Evolutionary conservation across 257 asterid genomes (phyloP), one percentile per base, ranked within the genome.

Genomic region (Ophiorrhiza pumila): DNA sequence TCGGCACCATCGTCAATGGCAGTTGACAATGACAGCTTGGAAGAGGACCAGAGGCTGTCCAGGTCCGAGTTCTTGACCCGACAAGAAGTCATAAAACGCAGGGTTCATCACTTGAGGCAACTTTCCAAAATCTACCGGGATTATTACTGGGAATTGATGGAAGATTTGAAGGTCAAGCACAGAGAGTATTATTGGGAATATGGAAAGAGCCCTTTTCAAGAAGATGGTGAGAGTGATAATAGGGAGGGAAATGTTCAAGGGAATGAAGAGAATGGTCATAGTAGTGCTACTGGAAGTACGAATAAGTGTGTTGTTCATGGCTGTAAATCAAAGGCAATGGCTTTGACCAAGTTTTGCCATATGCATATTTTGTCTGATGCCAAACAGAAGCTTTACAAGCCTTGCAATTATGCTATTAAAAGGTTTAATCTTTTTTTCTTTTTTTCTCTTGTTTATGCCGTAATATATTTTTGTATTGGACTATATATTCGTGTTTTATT

Each of bases 121-220:
- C 85, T 94, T 49, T 70, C 80, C 20, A 83, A 87, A 45, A 87
- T 91, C 62, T 91, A 89, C 80, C 83, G 90, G 68, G 91, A 93
- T 68, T 80, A 83, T 60, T 93, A 89, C 79, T 93, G 96, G 98
- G 80, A 83, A 49, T 77, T 89, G 63, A 91, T 93, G 97, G 98
- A 93, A 82, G 97, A 93, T 68, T 73, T 91, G 66, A 93, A 78
- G 80, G 55, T 53, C 43, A 86, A 87, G 80, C 79, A 77, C 75
- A 80, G 90, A 64, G 89, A 87, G 69, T 91, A 91, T 69, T 85
- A 76, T 69, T 89, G 94, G 96, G 93, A 91, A 68, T 83, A 83
- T 39, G 96, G 97, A 0, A 88, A 78, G 68, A 89, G 92, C 81
- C 88, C 97, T 43, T 85, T 88, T 57, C 81, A 78, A 1, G 95